Evolutionary conservation across 2,329 filamentous ascomycete genomes (phyloP).

Genomic region (Scedosporium apiospermum): DNA sequence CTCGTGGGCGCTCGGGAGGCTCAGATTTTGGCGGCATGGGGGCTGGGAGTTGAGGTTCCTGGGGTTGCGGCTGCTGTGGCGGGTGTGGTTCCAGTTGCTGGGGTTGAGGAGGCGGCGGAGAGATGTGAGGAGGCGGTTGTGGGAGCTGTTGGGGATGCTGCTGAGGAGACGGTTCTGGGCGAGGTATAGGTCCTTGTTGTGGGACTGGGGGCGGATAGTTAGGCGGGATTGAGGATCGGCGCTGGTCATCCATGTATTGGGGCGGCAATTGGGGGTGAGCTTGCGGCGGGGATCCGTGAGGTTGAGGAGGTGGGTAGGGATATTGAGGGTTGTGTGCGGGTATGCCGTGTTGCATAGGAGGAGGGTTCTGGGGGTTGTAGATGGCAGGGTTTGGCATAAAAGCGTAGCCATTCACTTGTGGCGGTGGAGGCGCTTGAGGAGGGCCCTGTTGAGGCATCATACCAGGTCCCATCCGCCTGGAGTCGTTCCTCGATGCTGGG

Average conservation of each 20-base stretch:
- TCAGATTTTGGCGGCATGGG: slow-evolving; percentile 41
- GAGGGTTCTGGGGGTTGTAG: slow-evolving; percentile 58
- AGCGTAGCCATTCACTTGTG: slow-evolving; percentile 58
- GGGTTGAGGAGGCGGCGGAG: slow-evolving; percentile 22
- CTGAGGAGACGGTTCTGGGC: slow-evolving; percentile 18
- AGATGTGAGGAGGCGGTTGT: slow-evolving; percentile 29
- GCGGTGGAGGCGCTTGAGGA: slow-evolving; percentile 43
- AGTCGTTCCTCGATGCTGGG: slow-evolving; percentile 66
- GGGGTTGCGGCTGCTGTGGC: slow-evolving; percentile 26
- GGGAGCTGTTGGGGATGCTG: slow-evolving; percentile 23
- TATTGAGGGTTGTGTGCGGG: slow-evolving; percentile 17
- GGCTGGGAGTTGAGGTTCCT: slow-evolving; percentile 42
- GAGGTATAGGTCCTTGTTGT: slow-evolving; percentile 29
- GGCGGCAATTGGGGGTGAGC: slow-evolving; percentile 44
- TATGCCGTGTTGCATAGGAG: slow-evolving; percentile 31
- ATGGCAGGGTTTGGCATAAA: slow-evolving; percentile 82
- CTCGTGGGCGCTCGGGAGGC: slow-evolving; percentile 34
- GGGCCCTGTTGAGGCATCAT: slow-evolving; percentile 58
- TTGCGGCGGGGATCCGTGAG: slow-evolving; percentile 13
- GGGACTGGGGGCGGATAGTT: slow-evolving; percentile 51
- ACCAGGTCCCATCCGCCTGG: slow-evolving; percentile 65
- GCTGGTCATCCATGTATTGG: slow-evolving; percentile 66
- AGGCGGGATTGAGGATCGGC: slow-evolving; percentile 63
- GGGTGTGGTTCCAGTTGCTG: slow-evolving; percentile 28
- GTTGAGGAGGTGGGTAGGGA: slow-evolving; percentile 24